Conservation (phyloP, 2,329 filamentous ascomycete genomes). For the Malbranchea cinnamomea region DNA sequence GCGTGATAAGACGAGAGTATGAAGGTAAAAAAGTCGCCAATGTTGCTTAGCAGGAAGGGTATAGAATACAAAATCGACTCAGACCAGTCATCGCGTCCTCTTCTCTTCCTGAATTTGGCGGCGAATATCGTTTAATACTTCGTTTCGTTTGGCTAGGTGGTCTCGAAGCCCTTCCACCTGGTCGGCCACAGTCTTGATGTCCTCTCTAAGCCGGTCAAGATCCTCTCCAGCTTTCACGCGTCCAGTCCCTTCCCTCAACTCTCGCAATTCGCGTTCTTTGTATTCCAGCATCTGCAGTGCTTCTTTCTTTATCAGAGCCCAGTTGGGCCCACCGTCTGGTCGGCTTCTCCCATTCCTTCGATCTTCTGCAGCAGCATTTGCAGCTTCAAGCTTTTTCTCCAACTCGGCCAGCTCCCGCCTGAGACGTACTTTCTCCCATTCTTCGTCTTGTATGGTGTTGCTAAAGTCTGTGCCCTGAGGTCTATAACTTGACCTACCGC, state of each 20-base stretch:
- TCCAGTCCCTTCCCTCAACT: slow-evolving; percentile 47
- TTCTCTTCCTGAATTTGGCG: slow-evolving; percentile 81
- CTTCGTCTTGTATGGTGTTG: slow-evolving; percentile 65
- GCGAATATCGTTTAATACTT: slow-evolving; percentile 59
- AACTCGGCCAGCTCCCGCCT: slow-evolving; percentile 85
- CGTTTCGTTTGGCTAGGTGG: slow-evolving; percentile 64
- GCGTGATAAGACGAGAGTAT: background rate
- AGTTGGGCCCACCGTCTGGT: slow-evolving; percentile 55
- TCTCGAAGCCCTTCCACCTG: slow-evolving; percentile 81
- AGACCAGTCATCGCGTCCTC: slow-evolving; percentile 5
- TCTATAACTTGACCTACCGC: slow-evolving; percentile 62
- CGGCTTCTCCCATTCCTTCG: slow-evolving; percentile 34
- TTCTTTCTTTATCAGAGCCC: slow-evolving; percentile 84
- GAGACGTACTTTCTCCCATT: slow-evolving; percentile 94
- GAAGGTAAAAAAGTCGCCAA: slow-evolving; percentile 7
- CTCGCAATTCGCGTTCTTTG: slow-evolving; percentile 65
- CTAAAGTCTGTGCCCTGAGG: slow-evolving; percentile 82
- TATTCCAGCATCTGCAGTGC: slow-evolving; percentile 89
- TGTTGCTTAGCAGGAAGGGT: background rate
- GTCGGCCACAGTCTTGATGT: slow-evolving; percentile 80
- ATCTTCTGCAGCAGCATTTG: slow-evolving; percentile 58
- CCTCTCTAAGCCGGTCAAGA: slow-evolving; percentile 65
- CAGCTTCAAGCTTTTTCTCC: slow-evolving; percentile 70
- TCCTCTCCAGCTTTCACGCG: slow-evolving; percentile 49
- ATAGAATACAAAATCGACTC: slow-evolving; percentile 4